These are phyloP conservation scores for Saccharomyces kudriavzevii DNA, from an alignment of 805 yeast species.

Conservation along the genomic window DNA sequence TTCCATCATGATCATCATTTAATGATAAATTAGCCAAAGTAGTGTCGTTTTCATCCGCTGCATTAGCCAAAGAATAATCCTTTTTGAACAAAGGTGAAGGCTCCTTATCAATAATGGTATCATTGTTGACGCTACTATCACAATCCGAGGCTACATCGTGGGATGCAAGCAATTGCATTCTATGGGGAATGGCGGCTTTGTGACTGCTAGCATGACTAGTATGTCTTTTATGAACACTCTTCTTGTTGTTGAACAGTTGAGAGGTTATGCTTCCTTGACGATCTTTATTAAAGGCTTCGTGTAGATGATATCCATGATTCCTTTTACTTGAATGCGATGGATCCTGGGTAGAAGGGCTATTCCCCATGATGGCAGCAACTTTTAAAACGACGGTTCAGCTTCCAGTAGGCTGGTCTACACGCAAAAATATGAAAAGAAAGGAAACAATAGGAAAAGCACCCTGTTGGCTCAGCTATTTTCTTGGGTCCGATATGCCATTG, in stretches of 20 bases:
- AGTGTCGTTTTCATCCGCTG: conserved; percentile 1
- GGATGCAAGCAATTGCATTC: not conserved
- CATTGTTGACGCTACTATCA: not conserved
- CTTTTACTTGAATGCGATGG: not conserved
- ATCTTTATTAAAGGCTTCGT: conserved; percentile 3
- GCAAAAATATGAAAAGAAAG: not conserved
- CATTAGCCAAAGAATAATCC: conserved; percentile 3
- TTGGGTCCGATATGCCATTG: not conserved
- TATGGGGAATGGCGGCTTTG: not conserved
- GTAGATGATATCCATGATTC: conserved; percentile 2
- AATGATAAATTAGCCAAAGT: conserved; percentile 15
- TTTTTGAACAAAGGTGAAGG: conserved; percentile 4
- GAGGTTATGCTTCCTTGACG: conserved; percentile 14
- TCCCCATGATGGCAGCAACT: conserved; percentile 5
- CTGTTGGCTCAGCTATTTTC: not conserved
- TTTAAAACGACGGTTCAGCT: not conserved
- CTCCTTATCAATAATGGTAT: not conserved
- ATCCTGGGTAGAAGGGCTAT: conserved; percentile 7
- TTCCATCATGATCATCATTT: conserved; percentile 4
- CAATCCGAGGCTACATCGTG: not conserved
- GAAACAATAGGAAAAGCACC: not conserved
- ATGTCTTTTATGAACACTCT: conserved; percentile 10
- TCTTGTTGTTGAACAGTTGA: conserved; percentile 15
- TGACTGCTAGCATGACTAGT: not conserved
- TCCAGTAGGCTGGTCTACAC: not conserved